phyloP scores from a whole-genome alignment of 2,329 filamentous ascomycete species.

The Xylaria sp. region DNA sequence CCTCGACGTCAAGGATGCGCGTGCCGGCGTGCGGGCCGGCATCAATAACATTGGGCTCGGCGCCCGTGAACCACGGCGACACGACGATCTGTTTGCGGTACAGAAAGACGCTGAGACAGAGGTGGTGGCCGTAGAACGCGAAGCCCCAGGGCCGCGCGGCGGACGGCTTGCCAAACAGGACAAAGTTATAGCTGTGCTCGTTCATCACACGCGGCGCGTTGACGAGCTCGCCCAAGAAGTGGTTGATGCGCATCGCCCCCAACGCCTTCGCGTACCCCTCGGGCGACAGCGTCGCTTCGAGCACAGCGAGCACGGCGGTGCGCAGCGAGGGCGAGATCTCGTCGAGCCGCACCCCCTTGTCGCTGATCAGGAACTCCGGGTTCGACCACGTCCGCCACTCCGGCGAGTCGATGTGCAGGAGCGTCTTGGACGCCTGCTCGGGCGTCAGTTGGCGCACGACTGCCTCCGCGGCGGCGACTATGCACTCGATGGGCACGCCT shows the following conservation, averaged over 20 bases:
- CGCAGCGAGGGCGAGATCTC: conserved; percentile 54
- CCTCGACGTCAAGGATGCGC: conserved; percentile 69
- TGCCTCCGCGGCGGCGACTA: conserved; percentile 56
- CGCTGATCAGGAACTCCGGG: conserved; percentile 72
- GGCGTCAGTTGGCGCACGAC: conserved; percentile 54
- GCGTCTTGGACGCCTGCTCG: conserved; percentile 54
- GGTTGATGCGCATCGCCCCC: conserved; percentile 74
- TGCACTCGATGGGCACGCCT: conserved; percentile 61
- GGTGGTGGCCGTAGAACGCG: conserved; percentile 78
- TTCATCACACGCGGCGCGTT: conserved; percentile 68
- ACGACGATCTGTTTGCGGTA: conserved; percentile 69
- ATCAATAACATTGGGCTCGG: conserved; percentile 79
- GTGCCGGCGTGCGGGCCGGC: conserved; percentile 66
- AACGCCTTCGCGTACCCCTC: conserved; percentile 75
- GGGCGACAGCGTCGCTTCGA: conserved; percentile 65
- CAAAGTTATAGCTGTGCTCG: conserved; percentile 77
- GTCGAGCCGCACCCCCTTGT: conserved; percentile 74
- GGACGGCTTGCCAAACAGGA: conserved; percentile 69
- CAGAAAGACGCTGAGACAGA: conserved; percentile 75
- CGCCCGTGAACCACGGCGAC: conserved; percentile 78
- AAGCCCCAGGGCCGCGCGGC: conserved; percentile 69
- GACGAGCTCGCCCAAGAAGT: conserved; percentile 74
- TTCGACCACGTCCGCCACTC: conserved; percentile 76
- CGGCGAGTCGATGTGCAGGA: conserved; percentile 69
- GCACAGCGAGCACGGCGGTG: conserved; percentile 58